Percentiles rank a stretch among this genome's conserved stretches.
Evolutionary conservation across 495 filamentous ascomycete genomes (phyloP).

Genomic region (Neurospora sp.): DNA sequence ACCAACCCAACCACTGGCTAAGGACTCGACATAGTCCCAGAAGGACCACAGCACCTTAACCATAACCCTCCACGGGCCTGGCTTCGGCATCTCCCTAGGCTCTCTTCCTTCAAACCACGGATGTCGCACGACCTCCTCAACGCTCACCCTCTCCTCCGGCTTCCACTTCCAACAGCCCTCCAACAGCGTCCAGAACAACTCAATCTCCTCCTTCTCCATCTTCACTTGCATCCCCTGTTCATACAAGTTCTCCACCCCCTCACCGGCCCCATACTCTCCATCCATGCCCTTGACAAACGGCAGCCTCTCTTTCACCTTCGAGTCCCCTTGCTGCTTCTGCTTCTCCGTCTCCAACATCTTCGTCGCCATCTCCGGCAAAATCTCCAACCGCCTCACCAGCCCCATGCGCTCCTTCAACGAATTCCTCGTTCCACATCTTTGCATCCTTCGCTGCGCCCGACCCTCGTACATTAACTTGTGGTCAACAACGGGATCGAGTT

Average conservation of each 20-base stretch:
- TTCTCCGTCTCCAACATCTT: neutral
- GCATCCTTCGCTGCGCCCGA: neutral
- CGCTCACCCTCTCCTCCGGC: constrained; percentile 9
- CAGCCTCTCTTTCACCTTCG: neutral
- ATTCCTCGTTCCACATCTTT: neutral
- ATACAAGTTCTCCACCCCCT: neutral
- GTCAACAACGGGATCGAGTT: neutral
- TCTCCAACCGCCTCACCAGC: neutral
- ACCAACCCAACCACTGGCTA: neutral
- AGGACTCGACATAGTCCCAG: neutral
- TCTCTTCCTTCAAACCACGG: constrained; percentile 6
- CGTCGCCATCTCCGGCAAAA: neutral
- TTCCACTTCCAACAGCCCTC: constrained; percentile 10
- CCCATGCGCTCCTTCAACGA: neutral
- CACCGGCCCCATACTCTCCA: too few relatives aligned
- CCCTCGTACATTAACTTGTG: neutral
- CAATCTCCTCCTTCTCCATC: constrained; percentile 9
- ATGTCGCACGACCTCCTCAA: constrained; percentile 6
- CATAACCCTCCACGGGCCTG: neutral
- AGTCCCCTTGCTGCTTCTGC: neutral
- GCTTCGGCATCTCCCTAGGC: neutral
- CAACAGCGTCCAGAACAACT: constrained; percentile 13
- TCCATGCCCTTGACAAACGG: neutral
- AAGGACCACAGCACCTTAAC: neutral
- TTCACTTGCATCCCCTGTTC: neutral